Base-by-base conservation (phyloP, 2,329 filamentous ascomycete species). In the Hirsutella thompsonii region DNA sequence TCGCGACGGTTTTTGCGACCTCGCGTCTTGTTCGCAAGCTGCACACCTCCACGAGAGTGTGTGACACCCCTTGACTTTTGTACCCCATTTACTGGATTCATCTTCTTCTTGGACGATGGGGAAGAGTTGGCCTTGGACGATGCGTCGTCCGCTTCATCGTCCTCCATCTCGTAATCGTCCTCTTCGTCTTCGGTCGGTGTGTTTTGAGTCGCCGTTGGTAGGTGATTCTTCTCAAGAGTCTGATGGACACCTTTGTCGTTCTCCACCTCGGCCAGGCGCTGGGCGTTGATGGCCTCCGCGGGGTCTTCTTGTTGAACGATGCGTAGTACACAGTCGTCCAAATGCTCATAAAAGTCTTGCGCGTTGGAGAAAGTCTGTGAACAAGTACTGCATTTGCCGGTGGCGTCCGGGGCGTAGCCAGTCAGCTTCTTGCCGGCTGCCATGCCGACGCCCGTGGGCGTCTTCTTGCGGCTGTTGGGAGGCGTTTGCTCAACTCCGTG, bases 281-380 rank as follows among this genome's bases (percentile, higher is more conserved):
- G 72, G 2, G 76, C 77, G 54, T 83, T 83, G 63, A 81, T 76
- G 16, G 75, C 76, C 62, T 82, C 79, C 20, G 76, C 71, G 3
- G 79, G 79, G 49, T 83, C 79, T 57, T 81, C 78, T 58, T 81
- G 77, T 58, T 83, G 79, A 20, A 83, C 79, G 52, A 82, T 81
- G 57, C 77, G 76, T 48, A 83, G 65, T 45, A 83, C 79, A 55
- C 79, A 83, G 63, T 83, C 79, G 52, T 83, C 90, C 56, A 96
- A 70, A 72, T 96, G 90, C 72, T 96, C 92, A 61, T 96, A 96
- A 65, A 96, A 96, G 65, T 96, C 90, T 60, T 96, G 90, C 5
- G 89, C 88, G 54, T 87, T 94, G 66, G 76, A 78, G 63, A 96
- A 96, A 11, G 83, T 94, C 44, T 80, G 76, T 13, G 84, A 86